Percentiles rank a stretch among this genome's conserved stretches.
phyloP scores from a whole-genome alignment of 225 moss, liverwort and hornwort species.

The Marchantia paleacea region DNA sequence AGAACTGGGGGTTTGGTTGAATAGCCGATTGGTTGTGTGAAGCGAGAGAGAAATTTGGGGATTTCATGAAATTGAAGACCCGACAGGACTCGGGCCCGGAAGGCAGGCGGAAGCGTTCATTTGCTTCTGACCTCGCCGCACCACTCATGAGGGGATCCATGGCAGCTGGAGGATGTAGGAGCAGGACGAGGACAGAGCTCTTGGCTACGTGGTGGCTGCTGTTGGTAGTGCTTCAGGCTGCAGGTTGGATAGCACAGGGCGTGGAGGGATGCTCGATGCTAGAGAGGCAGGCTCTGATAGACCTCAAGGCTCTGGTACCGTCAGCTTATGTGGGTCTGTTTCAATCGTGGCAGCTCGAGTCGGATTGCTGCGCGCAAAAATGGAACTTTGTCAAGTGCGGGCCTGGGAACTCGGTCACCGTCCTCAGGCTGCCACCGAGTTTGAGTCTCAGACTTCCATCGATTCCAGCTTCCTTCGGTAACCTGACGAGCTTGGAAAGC shows the following conservation, averaged over 20 bases:
- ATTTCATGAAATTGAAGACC: no score
- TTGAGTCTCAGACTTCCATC: background rate
- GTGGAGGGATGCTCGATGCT: constrained; percentile 12
- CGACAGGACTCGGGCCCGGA: background rate
- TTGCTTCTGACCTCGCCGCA: background rate
- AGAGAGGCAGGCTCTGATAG: constrained; percentile 18
- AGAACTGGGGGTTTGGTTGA: no score
- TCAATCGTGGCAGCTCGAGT: constrained; percentile 4
- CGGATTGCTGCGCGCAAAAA: constrained; percentile 14
- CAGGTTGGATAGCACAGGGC: constrained; percentile 17
- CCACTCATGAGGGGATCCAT: background rate
- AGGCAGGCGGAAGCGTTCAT: background rate
- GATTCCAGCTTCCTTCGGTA: constrained; percentile 7
- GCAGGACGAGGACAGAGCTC: background rate
- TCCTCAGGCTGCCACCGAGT: background rate
- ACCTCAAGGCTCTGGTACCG: constrained; percentile 16
- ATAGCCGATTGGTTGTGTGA: no score
- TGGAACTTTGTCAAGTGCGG: constrained; percentile 9
- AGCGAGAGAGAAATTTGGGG: no score
- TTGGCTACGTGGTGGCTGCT: constrained; percentile 5
- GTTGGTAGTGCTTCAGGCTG: background rate
- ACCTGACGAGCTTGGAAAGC: constrained; percentile 12
- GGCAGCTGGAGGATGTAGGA: constrained; percentile 4
- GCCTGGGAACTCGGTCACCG: background rate
- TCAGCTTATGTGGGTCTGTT: background rate